These are phyloP conservation scores for Trifolium fragiferum DNA, from an alignment of 306 rosid species.

Conservation along the genomic window DNA sequence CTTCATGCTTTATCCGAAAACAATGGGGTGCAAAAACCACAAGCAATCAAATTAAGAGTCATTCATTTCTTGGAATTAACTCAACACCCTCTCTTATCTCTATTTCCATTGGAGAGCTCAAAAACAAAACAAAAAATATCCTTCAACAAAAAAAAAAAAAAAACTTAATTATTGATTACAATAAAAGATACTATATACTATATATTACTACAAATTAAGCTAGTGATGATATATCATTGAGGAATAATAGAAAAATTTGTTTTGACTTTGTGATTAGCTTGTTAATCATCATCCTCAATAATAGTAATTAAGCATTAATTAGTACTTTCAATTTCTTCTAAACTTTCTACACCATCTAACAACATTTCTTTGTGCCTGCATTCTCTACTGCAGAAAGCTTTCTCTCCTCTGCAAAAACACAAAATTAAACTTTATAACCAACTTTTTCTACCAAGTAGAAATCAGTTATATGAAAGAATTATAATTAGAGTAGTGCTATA, in stretches of 20 bases:
- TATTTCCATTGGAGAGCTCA: conserved; percentile 56
- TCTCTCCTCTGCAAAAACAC: conserved; percentile 79
- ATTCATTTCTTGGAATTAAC: conserved; percentile 41
- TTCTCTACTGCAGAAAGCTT: conserved; percentile 82
- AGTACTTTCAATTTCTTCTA: conserved; percentile 49
- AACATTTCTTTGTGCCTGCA: conserved; percentile 84
- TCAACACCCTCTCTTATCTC: conserved; percentile 63
- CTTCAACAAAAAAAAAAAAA: not conserved
- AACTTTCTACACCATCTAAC: conserved; percentile 58
- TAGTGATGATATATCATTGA: conserved; percentile 34
- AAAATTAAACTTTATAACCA: not conserved
- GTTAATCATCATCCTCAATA: conserved; percentile 19
- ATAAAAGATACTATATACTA: conserved; percentile 8
- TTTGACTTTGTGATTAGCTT: conserved; percentile 38
- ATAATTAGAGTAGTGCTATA: not conserved
- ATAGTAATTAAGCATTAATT: conserved; percentile 20
- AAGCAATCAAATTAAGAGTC: conserved; percentile 50
- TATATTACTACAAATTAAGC: not conserved
- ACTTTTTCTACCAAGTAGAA: not conserved
- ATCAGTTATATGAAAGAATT: not conserved
- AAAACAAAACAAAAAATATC: not conserved
- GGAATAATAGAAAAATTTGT: conserved; percentile 38
- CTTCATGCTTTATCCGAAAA: conserved; percentile 50
- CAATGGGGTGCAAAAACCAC: conserved; percentile 41
- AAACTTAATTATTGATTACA: conserved; percentile 4